Base-by-base conservation (phyloP, 148 eudicot species). In the Diospyros kaki region DNA sequence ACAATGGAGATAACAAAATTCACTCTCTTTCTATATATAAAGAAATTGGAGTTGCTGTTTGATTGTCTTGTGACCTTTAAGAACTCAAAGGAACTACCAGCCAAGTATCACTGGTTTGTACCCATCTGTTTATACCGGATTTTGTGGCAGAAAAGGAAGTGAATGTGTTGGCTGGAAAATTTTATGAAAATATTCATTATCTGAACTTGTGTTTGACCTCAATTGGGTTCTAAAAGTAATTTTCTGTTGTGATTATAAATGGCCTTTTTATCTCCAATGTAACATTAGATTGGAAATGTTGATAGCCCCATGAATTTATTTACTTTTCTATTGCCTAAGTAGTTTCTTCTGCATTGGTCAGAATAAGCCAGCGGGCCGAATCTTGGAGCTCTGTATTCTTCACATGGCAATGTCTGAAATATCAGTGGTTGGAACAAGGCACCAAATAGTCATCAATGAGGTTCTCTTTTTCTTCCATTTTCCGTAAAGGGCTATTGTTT, bases 361-460 rank as follows among this genome's bases (percentile, higher is more conserved):
- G 96, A 64, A 80, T 71, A 87, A 85, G 58, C 88, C 98, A 76
- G 88, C 92, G 58, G 92, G 87, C 68, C 86, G 89, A 78, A 91
- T 93, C 64, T 80, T 93, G 84, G 98, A 93, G 89, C 79, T 93
- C 75, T 86, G 91, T 15, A 86, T 93, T 75, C 91, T 93, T 75
- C 98, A 91, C 81, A 73, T 93, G 85, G 94, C 98, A 71, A 93
- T 93, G 96, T 81, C 98, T 44, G 98, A 93, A 79, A 93, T 93
- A 42, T 75, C 90, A 50, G 89, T 82, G 67, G 78, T 91, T 40
- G 91, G 96, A 77, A 91, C 96, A 69, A 82, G 85, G 50, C 92
- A 89, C 67, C 96, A 83, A 79, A 93, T 93, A 64, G 98, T 89
- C 76, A 93, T 93, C 69, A 93, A 93, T 64, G 98, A 93, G 96